Base-by-base conservation (phyloP, 2,329 filamentous ascomycete genomes). In the Diaporthe caulivora region DNA sequence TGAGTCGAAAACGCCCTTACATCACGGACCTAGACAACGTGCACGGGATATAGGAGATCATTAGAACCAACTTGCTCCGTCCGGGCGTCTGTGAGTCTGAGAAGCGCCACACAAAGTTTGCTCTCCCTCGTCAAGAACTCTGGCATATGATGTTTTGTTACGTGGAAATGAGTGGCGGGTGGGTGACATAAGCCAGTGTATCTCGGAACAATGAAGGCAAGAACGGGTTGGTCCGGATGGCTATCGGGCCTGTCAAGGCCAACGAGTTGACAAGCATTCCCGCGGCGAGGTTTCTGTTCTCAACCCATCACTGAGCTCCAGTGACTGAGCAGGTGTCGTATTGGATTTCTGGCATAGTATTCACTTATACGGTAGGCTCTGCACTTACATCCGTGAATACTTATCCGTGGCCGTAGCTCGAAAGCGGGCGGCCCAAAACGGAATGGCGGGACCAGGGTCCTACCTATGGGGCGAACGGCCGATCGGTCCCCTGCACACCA, bases 401-500 rank as follows among this genome's bases (percentile, higher is more conserved):
- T 40, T 24, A n/a, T 2, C 34, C 40, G 34, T 42, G 17, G 54
- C 34, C 11, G 37, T 24, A 11, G n/a, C 3, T 21, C 7, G 11
- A 4, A 11, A 31, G 17, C 26, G 7, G 5, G n/a, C 37, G 31
- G 40, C 1, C 60, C 5, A 49, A 21, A n/a, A 17, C 18, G n/a
- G 15, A 21, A 9, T n/a, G 31, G 62, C 13, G 8, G 31, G 47
- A 53, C 62, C 62, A 67, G 62, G 62, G 47, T 53, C 62, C 62
- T 67, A 2, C 62, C 15, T 37, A 26, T 53, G 24, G n/a, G 62
- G 62, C 11, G 21, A 37, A 8, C 62, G 17, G 31, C 62, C 42
- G 68, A 42, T 31, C 44, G 21, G 37, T 40, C 7, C 68, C 44
- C 55, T 57, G 53, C 67, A 49, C 67, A 40, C 67, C 67, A 70